phyloP scores from a whole-genome alignment of 352 stramenopile species.

The Pythium aphanidermatum region DNA sequence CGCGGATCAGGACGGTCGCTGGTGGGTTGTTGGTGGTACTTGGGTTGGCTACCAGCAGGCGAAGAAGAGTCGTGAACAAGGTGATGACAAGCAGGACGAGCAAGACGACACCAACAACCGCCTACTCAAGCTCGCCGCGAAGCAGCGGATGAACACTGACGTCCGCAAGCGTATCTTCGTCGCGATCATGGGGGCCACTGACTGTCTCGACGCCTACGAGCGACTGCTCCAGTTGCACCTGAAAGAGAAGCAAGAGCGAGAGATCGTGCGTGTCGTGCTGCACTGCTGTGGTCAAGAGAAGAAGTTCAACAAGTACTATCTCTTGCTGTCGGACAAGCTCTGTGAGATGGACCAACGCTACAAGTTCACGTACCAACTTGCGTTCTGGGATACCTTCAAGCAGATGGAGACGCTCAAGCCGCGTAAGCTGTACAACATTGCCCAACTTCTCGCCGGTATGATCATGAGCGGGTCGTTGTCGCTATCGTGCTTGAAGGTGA shows the following conservation, averaged over 20 bases:
- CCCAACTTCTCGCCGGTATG: constrained; percentile 80
- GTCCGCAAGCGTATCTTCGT: constrained; percentile 94
- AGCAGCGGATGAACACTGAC: constrained; percentile 97
- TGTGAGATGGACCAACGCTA: constrained; percentile 93
- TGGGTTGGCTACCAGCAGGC: constrained; percentile 83
- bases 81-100: constrained; percentile 9
- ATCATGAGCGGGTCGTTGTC: constrained; percentile 53
- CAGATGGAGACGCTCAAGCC: constrained; percentile 74
- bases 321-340: constrained; percentile 89
- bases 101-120: constrained; percentile 41
- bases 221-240: constrained; percentile 88
- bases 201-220: constrained; percentile 96
- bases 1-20: constrained; percentile 89
- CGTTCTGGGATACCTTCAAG: constrained; percentile 98
- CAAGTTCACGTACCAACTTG: constrained; percentile 95
- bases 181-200: constrained; percentile 93
- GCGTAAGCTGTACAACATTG: constrained; percentile 88
- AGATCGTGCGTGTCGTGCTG: constrained; percentile 93
- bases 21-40: constrained; percentile 95
- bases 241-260: constrained; percentile 89
- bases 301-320: constrained; percentile 96
- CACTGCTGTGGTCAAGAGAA: constrained; percentile 87
- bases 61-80: constrained; percentile 15
- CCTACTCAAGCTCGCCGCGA: constrained; percentile 89
- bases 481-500: constrained; percentile 86